phyloP scores from a whole-genome alignment of 2,329 filamentous ascomycete genomes.

The Eutypella sp. region DNA sequence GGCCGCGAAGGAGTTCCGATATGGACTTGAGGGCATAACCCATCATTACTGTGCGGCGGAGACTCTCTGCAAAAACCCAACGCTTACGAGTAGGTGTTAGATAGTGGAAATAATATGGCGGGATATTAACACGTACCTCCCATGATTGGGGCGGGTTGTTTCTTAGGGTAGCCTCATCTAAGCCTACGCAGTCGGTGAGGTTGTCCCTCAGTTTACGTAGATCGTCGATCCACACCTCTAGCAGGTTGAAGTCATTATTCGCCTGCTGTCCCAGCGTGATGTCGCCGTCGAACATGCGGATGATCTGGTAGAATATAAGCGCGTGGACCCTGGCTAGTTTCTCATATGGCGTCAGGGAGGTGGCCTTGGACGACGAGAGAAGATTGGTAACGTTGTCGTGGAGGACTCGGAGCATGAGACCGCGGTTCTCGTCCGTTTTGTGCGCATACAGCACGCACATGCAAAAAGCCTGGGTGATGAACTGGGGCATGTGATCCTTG shows the following conservation, averaged over 20 bases:
- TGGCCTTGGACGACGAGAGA: slow-evolving; percentile 26
- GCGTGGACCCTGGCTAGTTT: slow-evolving; percentile 41
- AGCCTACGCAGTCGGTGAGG: slow-evolving; percentile 24
- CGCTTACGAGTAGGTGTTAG: slow-evolving; percentile 11
- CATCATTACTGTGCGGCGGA: slow-evolving; percentile 34
- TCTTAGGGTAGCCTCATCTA: slow-evolving; percentile 18
- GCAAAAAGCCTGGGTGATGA: slow-evolving; percentile 36
- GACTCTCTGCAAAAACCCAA: slow-evolving; percentile 40
- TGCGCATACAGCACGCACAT: slow-evolving; percentile 34
- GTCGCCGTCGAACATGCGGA: slow-evolving; percentile 41
- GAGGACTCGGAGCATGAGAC: slow-evolving; percentile 35
- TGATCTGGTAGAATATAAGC: slow-evolving; percentile 34
- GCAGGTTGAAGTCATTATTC: slow-evolving; percentile 32
- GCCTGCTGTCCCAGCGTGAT: slow-evolving; percentile 34
- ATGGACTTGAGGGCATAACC: slow-evolving; percentile 28
- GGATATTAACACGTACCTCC: slow-evolving; percentile 28
- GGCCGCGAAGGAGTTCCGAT: slow-evolving; percentile 24
- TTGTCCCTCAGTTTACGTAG: slow-evolving; percentile 29
- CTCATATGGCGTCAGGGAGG: slow-evolving; percentile 25
- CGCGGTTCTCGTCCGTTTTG: slow-evolving; percentile 32
- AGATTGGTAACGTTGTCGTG: slow-evolving; percentile 33
- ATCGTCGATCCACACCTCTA: slow-evolving; percentile 33
- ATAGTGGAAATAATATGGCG: background rate
- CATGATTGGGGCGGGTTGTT: slow-evolving; percentile 35
- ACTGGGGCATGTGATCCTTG: slow-evolving; percentile 31